Base-by-base conservation (phyloP, 331 rosid genomes). In the Telfairia occidentalis region DNA sequence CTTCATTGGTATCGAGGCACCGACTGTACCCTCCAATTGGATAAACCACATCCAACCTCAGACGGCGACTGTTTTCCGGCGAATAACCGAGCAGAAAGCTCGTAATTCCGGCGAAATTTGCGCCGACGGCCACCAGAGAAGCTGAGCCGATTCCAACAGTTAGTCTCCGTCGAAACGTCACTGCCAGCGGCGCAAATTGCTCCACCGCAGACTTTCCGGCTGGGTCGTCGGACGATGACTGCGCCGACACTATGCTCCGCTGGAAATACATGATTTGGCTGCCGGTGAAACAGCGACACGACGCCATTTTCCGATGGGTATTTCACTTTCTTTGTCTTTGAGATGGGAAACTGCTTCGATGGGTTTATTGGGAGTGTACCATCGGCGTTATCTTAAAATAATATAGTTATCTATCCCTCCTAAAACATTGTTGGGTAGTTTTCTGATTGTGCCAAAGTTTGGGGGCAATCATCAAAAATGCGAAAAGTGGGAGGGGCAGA, bases 111-210 rank as follows among this genome's bases (percentile, higher is more conserved):
- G 84, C 82, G 57, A 95, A 95, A 82, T 91, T 79, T 37, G 98
- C 97, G 28, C 96, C 97, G 50, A 91, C 37, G n/a, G 92, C 92
- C 48, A 94, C 96, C 46, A 88, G 73, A 66, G 96, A 89, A 76
- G 97, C 96, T 61, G 96, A 88, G 4, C 91, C 91, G 12, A 87
- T 45, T 0, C 98, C 97, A 26, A 87, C 76, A 0, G 74, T 66
- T 9, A 85, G 83, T 52, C 87, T 82, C 69, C 91, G 78, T 30
- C 81, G 73, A 19, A 87, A 91, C 8, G 84, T 87, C 1, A 61
- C 35, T 7, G 80, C 90, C 21, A 82, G 76, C 1, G 87, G 87
- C 1, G 80, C 77, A 74, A 89, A 90, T 59, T 87, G 82, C 37
- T 84, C 88, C 6, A 84, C 86, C 5, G 89, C 88, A 54, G 88